Evolutionary conservation across 164 flowering plant genomes (phyloP).

Genomic region (Tinospora cordifolia): DNA sequence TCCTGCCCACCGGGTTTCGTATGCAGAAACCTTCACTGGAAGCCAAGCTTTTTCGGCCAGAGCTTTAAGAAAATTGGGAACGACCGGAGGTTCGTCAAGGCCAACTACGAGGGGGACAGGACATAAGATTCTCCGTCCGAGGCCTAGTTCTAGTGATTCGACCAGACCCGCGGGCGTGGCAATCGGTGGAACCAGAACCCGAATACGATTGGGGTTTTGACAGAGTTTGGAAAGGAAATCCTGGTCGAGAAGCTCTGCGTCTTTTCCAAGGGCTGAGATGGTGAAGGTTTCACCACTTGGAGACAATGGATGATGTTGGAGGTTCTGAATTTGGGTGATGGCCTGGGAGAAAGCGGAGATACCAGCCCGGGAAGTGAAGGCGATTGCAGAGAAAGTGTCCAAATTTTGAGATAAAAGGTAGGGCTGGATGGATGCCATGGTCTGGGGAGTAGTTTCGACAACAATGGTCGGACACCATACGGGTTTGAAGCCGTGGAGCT

Average conservation of each 20-base stretch:
- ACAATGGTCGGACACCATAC: conserved; percentile 2
- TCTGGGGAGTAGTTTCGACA: neutral
- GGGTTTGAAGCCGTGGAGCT: neutral
- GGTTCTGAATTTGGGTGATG: neutral
- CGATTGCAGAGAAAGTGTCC: conserved; percentile 45
- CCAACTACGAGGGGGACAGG: conserved; percentile 59
- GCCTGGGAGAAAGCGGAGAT: conserved; percentile 43
- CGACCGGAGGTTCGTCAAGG: conserved; percentile 60
- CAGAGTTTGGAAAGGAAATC: conserved; percentile 32
- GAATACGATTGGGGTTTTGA: conserved; percentile 23
- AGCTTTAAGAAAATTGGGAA: conserved; percentile 44
- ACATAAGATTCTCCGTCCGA: conserved; percentile 44
- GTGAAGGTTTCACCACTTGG: conserved; percentile 32
- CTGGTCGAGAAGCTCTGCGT: conserved; percentile 39
- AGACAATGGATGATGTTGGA: conserved; percentile 25
- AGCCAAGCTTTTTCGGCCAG: conserved; percentile 42
- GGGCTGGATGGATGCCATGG: neutral
- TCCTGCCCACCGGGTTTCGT: conserved; percentile 74
- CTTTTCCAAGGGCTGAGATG: conserved; percentile 58
- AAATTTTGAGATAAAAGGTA: neutral
- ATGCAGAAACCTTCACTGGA: conserved; percentile 43
- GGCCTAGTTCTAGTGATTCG: conserved; percentile 41
- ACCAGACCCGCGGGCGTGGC: conserved; percentile 55
- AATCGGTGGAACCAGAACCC: conserved; percentile 35
- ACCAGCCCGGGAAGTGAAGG: conserved; percentile 65